These are phyloP conservation scores for Hymenoscyphus salicellus DNA, from an alignment of 2,329 filamentous ascomycete species.

Conservation along the genomic window DNA sequence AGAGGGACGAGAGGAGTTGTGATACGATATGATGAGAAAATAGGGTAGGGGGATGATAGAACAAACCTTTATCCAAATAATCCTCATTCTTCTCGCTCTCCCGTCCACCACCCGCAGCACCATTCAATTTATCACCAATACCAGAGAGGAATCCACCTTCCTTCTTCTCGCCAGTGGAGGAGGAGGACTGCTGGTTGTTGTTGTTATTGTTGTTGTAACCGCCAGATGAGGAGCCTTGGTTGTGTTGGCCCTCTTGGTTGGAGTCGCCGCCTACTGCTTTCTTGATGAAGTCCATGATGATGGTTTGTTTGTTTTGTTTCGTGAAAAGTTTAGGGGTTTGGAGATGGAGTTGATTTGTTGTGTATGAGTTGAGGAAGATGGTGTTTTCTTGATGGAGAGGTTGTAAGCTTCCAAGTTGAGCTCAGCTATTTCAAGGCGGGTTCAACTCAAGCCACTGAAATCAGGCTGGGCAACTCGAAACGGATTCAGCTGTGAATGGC, in stretches of 20 bases:
- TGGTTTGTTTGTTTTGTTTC: neutral
- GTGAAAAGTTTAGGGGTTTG: neutral
- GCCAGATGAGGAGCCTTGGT: neutral
- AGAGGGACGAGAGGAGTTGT: neutral
- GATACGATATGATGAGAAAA: too few relatives aligned
- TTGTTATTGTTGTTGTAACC: neutral
- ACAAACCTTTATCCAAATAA: conserved; percentile 71
- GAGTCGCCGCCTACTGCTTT: conserved; percentile 45
- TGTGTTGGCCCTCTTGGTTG: conserved; percentile 22
- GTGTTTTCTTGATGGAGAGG: too few relatives aligned
- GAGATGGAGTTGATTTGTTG: neutral
- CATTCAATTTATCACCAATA: conserved; percentile 68
- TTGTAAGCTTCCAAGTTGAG: too few relatives aligned
- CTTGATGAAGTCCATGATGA: conserved; percentile 55
- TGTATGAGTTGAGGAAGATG: neutral
- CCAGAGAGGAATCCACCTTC: conserved; percentile 52
- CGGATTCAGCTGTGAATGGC: too few relatives aligned
- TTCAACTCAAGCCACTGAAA: too few relatives aligned
- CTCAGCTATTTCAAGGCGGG: too few relatives aligned
- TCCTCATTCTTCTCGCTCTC: conserved; percentile 82
- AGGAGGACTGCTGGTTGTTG: neutral
- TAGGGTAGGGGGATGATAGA: neutral
- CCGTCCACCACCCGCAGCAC: conserved; percentile 66
- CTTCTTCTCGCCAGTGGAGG: conserved; percentile 10
- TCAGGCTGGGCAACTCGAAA: too few relatives aligned